phyloP scores from a whole-genome alignment of 345 rosid species.

The Durio zibethinus region DNA sequence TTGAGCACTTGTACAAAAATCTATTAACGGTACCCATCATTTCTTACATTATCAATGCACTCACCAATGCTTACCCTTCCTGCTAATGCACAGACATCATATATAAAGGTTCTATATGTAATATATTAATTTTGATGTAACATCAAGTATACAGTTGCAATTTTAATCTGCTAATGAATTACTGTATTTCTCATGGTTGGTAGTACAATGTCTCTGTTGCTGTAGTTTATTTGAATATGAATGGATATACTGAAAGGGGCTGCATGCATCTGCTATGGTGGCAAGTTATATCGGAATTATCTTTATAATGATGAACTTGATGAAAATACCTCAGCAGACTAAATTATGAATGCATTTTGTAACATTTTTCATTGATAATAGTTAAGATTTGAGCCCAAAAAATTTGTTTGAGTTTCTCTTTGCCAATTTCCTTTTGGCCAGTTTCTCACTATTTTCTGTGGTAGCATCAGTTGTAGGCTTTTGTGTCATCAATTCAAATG shows the following conservation, averaged over 20 bases:
- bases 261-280: background rate
- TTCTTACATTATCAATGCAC: background rate
- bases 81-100: background rate
- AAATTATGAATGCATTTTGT: background rate
- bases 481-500: background rate
- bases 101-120: background rate
- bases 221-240: background rate
- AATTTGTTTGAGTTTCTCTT: background rate
- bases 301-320: background rate
- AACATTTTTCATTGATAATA: background rate
- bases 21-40: background rate
- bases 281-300: background rate
- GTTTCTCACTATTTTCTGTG: background rate
- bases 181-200: background rate
- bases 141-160: background rate
- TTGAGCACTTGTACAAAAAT: constrained; percentile 5
- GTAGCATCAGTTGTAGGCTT: background rate
- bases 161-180: background rate
- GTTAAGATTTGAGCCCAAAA: background rate
- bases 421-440: background rate
- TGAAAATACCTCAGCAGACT: background rate
- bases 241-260: background rate
- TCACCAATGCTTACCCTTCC: background rate
- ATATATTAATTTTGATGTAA: background rate
- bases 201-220: background rate